A percentile compares a stretch with the other conserved stretches of the same genome.
Conservation (phyloP, 2,329 filamentous ascomycete species). For the Cadophora malorum region DNA sequence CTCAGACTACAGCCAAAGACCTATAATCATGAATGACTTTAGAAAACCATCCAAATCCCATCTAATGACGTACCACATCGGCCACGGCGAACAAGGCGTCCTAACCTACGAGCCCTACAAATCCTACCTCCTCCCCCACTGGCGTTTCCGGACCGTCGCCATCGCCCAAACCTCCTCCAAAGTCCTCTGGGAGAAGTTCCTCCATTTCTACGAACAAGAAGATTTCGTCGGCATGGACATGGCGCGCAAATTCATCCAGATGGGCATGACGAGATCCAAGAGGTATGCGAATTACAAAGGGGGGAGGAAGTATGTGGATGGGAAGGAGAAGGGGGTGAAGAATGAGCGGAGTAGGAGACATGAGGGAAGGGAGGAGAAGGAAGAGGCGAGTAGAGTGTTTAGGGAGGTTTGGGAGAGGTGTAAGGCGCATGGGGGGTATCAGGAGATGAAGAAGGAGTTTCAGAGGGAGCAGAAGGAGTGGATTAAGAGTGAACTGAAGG, state of each 20-base stretch:
- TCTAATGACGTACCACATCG: slow-evolving; percentile 61
- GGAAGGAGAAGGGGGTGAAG: slow-evolving; percentile 50
- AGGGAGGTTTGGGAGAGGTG: slow-evolving; percentile 55
- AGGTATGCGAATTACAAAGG: slow-evolving; percentile 63
- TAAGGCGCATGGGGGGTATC: slow-evolving; percentile 52
- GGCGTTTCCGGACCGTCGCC: slow-evolving; percentile 61
- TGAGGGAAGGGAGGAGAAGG: slow-evolving; percentile 56
- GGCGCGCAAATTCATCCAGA: slow-evolving; percentile 68
- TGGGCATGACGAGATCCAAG: slow-evolving; percentile 68
- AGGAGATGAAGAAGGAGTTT: slow-evolving; percentile 53
- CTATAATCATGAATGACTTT: slow-evolving; percentile 32
- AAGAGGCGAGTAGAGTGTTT: slow-evolving; percentile 56
- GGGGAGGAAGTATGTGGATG: slow-evolving; percentile 57
- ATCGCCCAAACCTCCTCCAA: slow-evolving; percentile 58
- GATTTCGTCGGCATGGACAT: slow-evolving; percentile 72
- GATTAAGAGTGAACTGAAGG: slow-evolving; percentile 16
- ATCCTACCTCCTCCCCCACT: slow-evolving; percentile 61
- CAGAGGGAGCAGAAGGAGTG: slow-evolving; percentile 51
- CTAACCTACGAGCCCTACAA: slow-evolving; percentile 70
- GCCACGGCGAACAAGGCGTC: slow-evolving; percentile 65
- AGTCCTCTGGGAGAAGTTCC: slow-evolving; percentile 57
- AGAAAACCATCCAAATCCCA: slow-evolving; percentile 42
- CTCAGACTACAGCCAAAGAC: background rate
- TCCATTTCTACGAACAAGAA: slow-evolving; percentile 54
- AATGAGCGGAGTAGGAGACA: slow-evolving; percentile 52